phyloP scores from a whole-genome alignment of 2,329 filamentous ascomycete genomes.

The Xylaria sp. region DNA sequence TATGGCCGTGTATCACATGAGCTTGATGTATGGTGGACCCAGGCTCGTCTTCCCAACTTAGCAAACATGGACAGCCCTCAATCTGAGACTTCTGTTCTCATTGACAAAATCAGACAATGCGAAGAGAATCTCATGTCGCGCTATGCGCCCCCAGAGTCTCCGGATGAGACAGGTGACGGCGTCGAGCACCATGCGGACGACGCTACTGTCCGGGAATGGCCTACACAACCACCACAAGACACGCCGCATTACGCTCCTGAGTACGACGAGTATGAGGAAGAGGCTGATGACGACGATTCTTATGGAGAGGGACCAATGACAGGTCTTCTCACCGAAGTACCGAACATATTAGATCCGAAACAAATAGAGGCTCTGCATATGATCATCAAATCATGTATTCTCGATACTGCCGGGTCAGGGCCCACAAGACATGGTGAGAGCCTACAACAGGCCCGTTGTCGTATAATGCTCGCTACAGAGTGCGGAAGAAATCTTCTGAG shows the following conservation, averaged over 20 bases:
- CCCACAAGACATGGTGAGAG: constrained; percentile 77
- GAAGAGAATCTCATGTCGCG: constrained; percentile 69
- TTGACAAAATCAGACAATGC: constrained; percentile 67
- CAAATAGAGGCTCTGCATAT: constrained; percentile 97
- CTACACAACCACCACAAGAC: constrained; percentile 56
- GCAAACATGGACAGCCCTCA: constrained; percentile 68
- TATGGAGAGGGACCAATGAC: constrained; percentile 82
- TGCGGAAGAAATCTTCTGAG: constrained; percentile 89
- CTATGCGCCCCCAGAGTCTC: constrained; percentile 57
- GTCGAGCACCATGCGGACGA: constrained; percentile 54
- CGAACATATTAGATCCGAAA: constrained; percentile 90
- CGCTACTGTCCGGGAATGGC: constrained; percentile 48
- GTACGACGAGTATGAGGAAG: constrained; percentile 65
- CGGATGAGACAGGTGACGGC: constrained; percentile 50
- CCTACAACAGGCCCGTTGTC: constrained; percentile 88
- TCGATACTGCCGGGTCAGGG: constrained; percentile 80
- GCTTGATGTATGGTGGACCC: constrained; percentile 73
- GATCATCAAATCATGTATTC: constrained; percentile 95
- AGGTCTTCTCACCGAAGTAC: constrained; percentile 90
- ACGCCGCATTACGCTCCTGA: constrained; percentile 55
- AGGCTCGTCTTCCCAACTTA: constrained; percentile 69
- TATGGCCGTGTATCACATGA: constrained; percentile 73
- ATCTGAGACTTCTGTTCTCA: constrained; percentile 70
- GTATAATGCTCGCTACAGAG: constrained; percentile 88
- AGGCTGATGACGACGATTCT: constrained; percentile 75